Evolutionary conservation across 495 filamentous ascomycete species (phyloP).

Genomic region (Podospora appendiculata): DNA sequence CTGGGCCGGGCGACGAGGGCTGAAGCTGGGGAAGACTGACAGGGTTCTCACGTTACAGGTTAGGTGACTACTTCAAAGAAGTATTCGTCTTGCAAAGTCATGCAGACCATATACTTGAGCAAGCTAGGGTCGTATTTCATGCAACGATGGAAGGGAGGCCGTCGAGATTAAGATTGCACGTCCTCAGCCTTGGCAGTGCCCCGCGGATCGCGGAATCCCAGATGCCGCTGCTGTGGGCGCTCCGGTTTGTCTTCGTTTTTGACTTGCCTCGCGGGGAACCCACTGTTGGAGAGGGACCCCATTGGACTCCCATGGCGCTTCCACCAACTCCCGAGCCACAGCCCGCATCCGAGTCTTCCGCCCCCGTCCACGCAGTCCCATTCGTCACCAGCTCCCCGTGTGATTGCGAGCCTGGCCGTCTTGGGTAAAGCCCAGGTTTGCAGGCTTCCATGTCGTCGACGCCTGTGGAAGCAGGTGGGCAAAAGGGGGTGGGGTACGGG

Average conservation of each 20-base stretch:
- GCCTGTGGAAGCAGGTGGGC: conserved; percentile 1
- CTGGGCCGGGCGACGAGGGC: no score
- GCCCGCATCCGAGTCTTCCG: conserved; percentile 22
- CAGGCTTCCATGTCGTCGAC: conserved; percentile 2
- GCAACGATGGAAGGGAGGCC: background rate
- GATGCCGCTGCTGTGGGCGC: no score
- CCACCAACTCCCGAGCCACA: background rate
- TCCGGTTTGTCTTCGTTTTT: conserved; percentile 16
- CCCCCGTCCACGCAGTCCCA: conserved; percentile 12
- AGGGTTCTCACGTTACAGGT: no score
- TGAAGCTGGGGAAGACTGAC: no score
- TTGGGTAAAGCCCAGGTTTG: conserved; percentile 1
- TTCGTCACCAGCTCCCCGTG: conserved; percentile 11
- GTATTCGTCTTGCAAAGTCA: no score
- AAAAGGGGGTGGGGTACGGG: background rate
- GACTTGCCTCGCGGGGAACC: conserved; percentile 4
- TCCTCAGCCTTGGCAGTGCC: no score
- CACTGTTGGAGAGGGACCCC: background rate
- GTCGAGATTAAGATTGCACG: background rate
- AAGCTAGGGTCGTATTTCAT: no score
- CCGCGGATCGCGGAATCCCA: no score
- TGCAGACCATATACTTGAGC: no score
- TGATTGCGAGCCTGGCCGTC: conserved; percentile 2
- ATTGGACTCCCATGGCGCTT: no score
- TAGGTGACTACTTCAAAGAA: no score